These are phyloP conservation scores for Globisporangium radiosum DNA, from an alignment of 352 stramenopile genomes.

Conservation along the genomic window DNA sequence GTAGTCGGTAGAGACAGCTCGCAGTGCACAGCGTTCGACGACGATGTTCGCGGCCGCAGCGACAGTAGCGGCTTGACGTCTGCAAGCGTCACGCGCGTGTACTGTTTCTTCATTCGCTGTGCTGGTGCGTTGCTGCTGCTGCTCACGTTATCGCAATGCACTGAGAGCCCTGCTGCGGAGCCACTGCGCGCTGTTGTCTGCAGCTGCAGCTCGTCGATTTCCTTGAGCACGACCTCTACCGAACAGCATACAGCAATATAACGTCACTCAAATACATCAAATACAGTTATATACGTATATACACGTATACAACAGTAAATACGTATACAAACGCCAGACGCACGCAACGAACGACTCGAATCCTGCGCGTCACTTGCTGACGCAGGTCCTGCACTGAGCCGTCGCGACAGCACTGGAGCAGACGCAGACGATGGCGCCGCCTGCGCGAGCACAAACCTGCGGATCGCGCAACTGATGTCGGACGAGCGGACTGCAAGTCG, in stretches of 20 bases:
- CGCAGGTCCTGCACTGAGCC: too few relatives aligned
- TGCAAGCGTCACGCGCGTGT: slow-evolving; percentile 43
- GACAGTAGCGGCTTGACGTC: slow-evolving; percentile 32
- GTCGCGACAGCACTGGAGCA: background rate
- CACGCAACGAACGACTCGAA: slow-evolving; percentile 13
- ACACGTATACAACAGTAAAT: too few relatives aligned
- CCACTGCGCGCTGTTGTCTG: slow-evolving; percentile 8
- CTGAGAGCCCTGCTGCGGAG: background rate
- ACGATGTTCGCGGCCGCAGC: slow-evolving; percentile 15
- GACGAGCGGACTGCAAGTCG: slow-evolving; percentile 15
- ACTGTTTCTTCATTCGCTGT: slow-evolving; percentile 18
- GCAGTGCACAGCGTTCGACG: slow-evolving; percentile 29
- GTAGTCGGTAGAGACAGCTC: slow-evolving; percentile 12
- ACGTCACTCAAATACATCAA: too few relatives aligned
- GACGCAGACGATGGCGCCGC: slow-evolving; percentile 7
- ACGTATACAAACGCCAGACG: background rate
- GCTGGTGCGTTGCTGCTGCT: background rate
- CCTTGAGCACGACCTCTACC: slow-evolving; percentile 39
- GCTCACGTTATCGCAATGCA: background rate
- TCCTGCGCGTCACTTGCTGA: background rate
- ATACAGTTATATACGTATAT: too few relatives aligned
- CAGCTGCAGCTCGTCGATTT: slow-evolving; percentile 39
- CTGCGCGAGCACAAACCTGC: slow-evolving; percentile 39
- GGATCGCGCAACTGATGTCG: slow-evolving; percentile 31
- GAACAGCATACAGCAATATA: background rate